Evolutionary conservation across 2,329 filamentous ascomycete genomes (phyloP).

Genomic region (Elsinoe ampelina): DNA sequence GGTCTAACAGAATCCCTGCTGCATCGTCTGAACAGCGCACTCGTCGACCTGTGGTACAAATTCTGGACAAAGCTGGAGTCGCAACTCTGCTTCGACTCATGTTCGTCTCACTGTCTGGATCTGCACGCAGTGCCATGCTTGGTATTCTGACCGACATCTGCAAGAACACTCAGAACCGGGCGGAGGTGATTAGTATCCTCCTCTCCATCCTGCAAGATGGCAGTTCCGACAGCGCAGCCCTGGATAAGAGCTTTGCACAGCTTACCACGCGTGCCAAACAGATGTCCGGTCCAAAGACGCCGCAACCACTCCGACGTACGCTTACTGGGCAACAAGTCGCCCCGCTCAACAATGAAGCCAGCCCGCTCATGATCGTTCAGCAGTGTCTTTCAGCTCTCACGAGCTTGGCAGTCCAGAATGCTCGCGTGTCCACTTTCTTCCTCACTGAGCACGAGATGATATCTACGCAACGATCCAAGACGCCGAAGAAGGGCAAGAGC

Average conservation of each 20-base stretch:
- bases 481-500: constrained; percentile 65
- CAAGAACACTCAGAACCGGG: constrained; percentile 90
- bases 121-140: constrained; percentile 73
- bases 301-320: constrained; percentile 68
- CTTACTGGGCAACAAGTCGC: constrained; percentile 49
- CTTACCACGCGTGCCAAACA: constrained; percentile 86
- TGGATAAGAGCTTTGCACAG: constrained; percentile 91
- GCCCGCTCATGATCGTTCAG: constrained; percentile 88
- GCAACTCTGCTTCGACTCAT: constrained; percentile 95
- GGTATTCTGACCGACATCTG: constrained; percentile 84
- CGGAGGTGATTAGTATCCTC: constrained; percentile 86
- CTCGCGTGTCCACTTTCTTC: constrained; percentile 84
- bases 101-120: constrained; percentile 90
- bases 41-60: constrained; percentile 73
- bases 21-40: constrained; percentile 12
- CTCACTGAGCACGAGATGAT: constrained; percentile 85
- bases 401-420: constrained; percentile 74
- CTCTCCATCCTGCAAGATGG: constrained; percentile 93
- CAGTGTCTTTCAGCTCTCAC: constrained; percentile 83
- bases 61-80: constrained; percentile 92
- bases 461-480: constrained; percentile 54
- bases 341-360: constrained; percentile 63
- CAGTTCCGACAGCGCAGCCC: constrained; percentile 81
- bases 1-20: constrained; percentile 11
- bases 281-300: constrained; percentile 56